Evolutionary conservation across 169 alveolate genomes (phyloP).

Genomic region (Neospora caninum): DNA sequence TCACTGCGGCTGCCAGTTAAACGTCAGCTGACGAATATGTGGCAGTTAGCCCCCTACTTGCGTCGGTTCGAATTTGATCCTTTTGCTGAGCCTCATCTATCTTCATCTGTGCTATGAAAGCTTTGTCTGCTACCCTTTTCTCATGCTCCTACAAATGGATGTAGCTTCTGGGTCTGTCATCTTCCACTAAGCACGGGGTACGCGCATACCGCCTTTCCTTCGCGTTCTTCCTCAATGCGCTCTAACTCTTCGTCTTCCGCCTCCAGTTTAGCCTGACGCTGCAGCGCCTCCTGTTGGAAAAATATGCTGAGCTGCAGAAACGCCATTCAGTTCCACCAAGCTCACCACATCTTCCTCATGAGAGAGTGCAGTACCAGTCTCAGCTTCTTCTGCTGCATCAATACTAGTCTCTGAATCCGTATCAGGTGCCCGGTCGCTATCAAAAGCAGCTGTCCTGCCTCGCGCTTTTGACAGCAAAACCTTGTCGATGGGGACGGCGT

Average conservation of each 20-base stretch:
- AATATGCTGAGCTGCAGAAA: not conserved
- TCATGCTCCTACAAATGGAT: slow-evolving; percentile 10
- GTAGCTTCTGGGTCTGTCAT: not conserved
- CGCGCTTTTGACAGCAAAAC: not conserved
- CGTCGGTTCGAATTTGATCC: slow-evolving; percentile 5
- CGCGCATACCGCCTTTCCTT: not conserved
- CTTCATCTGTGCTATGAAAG: not conserved
- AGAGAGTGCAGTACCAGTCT: not conserved
- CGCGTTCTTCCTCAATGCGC: not conserved
- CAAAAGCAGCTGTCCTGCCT: not conserved
- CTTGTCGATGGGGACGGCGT: slow-evolving; percentile 22
- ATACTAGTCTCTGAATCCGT: not conserved
- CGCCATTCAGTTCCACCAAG: not conserved
- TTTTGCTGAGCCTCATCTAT: slow-evolving; percentile 29
- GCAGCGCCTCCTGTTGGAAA: slow-evolving; percentile 3
- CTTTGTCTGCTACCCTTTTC: slow-evolving; percentile 7
- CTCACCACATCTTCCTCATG: slow-evolving; percentile 34
- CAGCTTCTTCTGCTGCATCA: not conserved
- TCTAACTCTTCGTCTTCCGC: slow-evolving; percentile 24
- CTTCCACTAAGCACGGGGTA: not conserved
- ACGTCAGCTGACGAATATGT: not conserved
- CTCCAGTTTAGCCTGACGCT: slow-evolving; percentile 5
- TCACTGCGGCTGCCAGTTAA: not conserved
- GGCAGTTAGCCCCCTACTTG: not conserved
- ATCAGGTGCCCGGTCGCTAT: not conserved